Evolutionary conservation across 108 stramenopile genomes (phyloP), one percentile per base, ranked within the genome.

Genomic region (Schizochytrium sp.): DNA sequence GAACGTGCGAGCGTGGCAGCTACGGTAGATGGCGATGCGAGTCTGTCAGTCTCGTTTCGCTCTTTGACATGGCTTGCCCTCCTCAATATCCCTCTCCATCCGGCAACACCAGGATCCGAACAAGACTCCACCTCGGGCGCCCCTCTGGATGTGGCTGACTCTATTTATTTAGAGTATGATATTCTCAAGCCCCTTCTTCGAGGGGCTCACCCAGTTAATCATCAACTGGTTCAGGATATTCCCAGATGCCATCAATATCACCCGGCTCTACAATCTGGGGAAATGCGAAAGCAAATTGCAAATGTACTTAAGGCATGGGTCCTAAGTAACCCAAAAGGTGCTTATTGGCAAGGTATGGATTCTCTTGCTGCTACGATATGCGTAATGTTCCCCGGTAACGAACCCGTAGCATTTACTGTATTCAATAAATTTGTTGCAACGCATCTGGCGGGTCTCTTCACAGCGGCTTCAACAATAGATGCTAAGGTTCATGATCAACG

Each of bases 321-420:
- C 53, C n/a, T 83, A 53, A 83, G 53, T 10, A 17, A 83, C 47
- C 47, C 47, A 40, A n/a, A 55, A 10, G 47, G 76, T n/a, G 76
- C 53, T 47, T 83, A 83, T 53, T 83, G 76, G 76, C 76, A 83
- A 53, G 76, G 76, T 7, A 49, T 83, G 76, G 76, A 83, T 28
- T 55, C 50, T 17, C 15, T 83, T 5, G 76, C 76, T 47, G 76
- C 76, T 7, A 40, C 76, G 8, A 0, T 83, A 2, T 55, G 47
- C 28, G 47, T 2, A 5, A n/a, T 83, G 10, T 83, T 19, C 53
- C 76, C 76, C 5, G 76, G 76, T n/a, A 53, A 83, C 47, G 76
- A 83, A 53, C n/a, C 76, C 0, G 10, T 42, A 47, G 19, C 76
- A 5, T 83, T 83, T 53, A 53, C 76, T n/a, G 76, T 50, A 13